Conservation (phyloP, 2,329 filamentous ascomycete species). For the Pestalotiopsis sp. region DNA sequence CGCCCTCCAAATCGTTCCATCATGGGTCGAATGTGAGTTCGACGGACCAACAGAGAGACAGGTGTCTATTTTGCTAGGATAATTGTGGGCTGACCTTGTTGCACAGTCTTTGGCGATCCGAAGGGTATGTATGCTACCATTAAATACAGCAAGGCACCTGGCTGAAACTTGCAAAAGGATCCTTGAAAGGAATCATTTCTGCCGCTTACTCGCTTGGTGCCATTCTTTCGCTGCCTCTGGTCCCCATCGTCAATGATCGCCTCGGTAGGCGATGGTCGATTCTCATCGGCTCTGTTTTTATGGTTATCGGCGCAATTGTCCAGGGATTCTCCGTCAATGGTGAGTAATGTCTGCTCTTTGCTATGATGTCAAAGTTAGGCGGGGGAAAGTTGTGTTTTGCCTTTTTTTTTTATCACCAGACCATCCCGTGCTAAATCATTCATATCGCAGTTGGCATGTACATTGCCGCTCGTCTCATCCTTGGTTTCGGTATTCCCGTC, state of each 20-base stretch:
- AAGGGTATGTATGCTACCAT: slow-evolving; percentile 38
- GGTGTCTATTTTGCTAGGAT: neutral
- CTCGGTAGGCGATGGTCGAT: slow-evolving; percentile 59
- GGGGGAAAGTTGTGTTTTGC: neutral
- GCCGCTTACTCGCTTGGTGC: slow-evolving; percentile 62
- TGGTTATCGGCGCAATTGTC: slow-evolving; percentile 54
- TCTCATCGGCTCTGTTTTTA: slow-evolving; percentile 52
- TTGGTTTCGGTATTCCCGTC: slow-evolving; percentile 61
- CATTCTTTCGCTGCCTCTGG: slow-evolving; percentile 57
- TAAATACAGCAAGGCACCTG: neutral
- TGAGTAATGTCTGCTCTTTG: neutral
- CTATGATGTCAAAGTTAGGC: neutral
- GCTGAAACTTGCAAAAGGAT: slow-evolving; percentile 32
- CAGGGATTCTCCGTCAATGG: slow-evolving; percentile 45
- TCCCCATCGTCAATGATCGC: slow-evolving; percentile 54
- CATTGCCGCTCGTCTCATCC: slow-evolving; percentile 57
- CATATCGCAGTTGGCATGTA: slow-evolving; percentile 48
- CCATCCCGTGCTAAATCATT: neutral
- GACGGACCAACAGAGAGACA: neutral
- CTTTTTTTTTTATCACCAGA: neutral
- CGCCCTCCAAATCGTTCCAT: slow-evolving; percentile 39
- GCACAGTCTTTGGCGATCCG: slow-evolving; percentile 21
- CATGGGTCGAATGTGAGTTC: slow-evolving; percentile 36
- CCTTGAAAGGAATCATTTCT: slow-evolving; percentile 53
- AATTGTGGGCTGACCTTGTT: slow-evolving; percentile 12